Base-by-base conservation (phyloP, 2,329 filamentous ascomycete genomes). In the Ophiocordyceps camponoti-saundersi region DNA sequence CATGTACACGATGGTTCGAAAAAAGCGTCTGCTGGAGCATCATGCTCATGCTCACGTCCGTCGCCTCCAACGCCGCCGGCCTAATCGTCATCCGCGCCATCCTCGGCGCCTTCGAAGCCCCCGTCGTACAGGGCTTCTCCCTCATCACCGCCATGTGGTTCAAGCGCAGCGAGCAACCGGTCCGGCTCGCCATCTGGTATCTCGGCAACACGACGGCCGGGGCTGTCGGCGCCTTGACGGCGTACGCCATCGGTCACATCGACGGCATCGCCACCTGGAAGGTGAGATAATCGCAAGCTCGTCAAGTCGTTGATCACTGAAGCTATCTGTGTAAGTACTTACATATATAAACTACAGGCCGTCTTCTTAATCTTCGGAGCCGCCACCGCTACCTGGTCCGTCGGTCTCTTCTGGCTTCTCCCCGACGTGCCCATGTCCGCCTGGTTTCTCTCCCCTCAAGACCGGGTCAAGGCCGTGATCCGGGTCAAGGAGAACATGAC, bases 21-120 rank as follows among this genome's bases (percentile, higher is more conserved):
- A 26, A 8, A 18, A 54, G 56, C 18, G 21, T 55, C 3, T 18
- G 55, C n/a, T 66, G 63, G 64, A 64, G 64, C 3, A 46, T 48
- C 3, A 58, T 70, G n/a, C 55, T 72, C 41, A 66, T 69, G 58
- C 58, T 64, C 16, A 68, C 67, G 1, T 67, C 69, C 0, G 60
- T 59, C 1, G 63, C 57, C 30, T 53, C 54, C 22, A 64, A 63
- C 44, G 43, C 49, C 6, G 49, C 47, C 0, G 55, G 58, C 12
- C 50, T 64, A 5, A 49, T 63, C 13, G 56, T 57, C 1, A 52
- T 56, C 30, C 56, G 61, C 3, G 62, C 61, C 51, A 59, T 62
- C 46, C 53, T 64, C 0, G 61, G 61, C 1, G 52, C 59, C 3
- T 45, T 50, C n/a, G 61, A 64, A 45, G 53, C 61, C 0, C 53